Evolutionary conservation across 805 yeast genomes (phyloP).

Genomic region (Nakazawaea ambrosiae): DNA sequence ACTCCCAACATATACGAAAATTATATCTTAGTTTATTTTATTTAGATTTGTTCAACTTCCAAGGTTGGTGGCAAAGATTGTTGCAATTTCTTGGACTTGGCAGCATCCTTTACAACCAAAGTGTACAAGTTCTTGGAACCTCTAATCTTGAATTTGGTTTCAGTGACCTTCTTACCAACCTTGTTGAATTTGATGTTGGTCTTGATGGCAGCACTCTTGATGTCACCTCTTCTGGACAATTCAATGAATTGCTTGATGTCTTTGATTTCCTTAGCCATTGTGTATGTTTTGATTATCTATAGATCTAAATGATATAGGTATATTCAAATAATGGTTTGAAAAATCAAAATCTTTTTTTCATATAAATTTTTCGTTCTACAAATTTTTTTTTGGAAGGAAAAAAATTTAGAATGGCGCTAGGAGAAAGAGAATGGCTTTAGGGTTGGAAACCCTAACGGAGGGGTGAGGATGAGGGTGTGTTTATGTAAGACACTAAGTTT

Average conservation of each 20-base stretch:
- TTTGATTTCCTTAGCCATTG: conserved; percentile 59
- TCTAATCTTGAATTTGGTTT: conserved; percentile 98
- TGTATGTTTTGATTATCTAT: neutral
- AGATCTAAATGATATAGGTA: neutral
- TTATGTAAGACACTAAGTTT: no score
- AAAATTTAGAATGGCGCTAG: no score
- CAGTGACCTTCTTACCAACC: conserved; percentile 78
- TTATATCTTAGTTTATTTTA: no score
- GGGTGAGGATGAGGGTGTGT: no score
- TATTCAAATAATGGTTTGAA: no score
- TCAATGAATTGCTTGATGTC: conserved; percentile 97
- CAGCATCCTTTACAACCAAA: conserved; percentile 87
- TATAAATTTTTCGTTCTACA: neutral
- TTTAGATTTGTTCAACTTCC: conserved; percentile 20
- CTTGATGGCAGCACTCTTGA: conserved; percentile 89
- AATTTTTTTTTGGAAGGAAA: no score
- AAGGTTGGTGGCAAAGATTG: conserved; percentile 96
- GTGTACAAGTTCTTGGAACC: conserved; percentile 94
- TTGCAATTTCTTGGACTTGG: conserved; percentile 95
- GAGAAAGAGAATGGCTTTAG: no score
- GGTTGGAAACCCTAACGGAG: no score
- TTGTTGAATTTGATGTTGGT: conserved; percentile 78
- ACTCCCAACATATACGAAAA: no score
- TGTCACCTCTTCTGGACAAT: conserved; percentile 94
- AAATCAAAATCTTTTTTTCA: no score